A percentile compares a stretch with the other conserved stretches of the same genome.
Conservation (phyloP, 129 eudicot genomes). For the Escallonia herrerae region DNA sequence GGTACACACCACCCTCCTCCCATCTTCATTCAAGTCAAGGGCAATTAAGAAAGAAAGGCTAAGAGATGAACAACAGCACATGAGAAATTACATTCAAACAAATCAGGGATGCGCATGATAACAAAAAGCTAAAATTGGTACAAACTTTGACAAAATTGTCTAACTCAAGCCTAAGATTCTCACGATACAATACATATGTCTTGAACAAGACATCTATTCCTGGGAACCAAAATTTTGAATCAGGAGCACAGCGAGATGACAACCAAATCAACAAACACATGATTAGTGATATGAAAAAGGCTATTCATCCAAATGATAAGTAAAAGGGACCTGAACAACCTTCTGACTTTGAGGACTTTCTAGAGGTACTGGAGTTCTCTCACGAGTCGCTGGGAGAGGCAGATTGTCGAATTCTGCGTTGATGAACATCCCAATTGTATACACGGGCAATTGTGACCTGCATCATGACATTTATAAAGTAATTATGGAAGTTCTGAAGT, state of each 20-base stretch:
- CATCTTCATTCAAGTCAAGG: too few species aligned
- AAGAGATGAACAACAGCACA: not conserved
- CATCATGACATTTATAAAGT: conserved; percentile 8
- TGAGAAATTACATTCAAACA: not conserved
- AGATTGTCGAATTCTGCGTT: conserved; percentile 60
- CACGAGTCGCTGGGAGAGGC: conserved; percentile 48
- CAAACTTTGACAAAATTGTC: not conserved
- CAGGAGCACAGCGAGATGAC: conserved; percentile 15
- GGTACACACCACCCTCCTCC: too few species aligned
- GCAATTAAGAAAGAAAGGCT: not conserved
- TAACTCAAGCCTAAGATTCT: conserved; percentile 3
- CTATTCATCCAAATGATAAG: conserved; percentile 3
- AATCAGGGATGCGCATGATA: not conserved
- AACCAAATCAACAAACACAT: conserved; percentile 1
- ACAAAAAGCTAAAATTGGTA: conserved; percentile 7
- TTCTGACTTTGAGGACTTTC: conserved; percentile 15
- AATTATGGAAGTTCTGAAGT: too few species aligned
- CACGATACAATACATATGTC: conserved; percentile 13
- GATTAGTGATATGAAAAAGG: conserved; percentile 9
- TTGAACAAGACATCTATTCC: conserved; percentile 13
- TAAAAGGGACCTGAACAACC: not conserved
- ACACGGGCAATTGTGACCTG: conserved; percentile 98
- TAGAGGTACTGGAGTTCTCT: conserved; percentile 5
- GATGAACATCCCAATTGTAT: conserved; percentile 97
- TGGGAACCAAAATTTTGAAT: conserved; percentile 18